phyloP scores from a whole-genome alignment of 495 filamentous ascomycete genomes.

The Hyaloscypha finlandica region DNA sequence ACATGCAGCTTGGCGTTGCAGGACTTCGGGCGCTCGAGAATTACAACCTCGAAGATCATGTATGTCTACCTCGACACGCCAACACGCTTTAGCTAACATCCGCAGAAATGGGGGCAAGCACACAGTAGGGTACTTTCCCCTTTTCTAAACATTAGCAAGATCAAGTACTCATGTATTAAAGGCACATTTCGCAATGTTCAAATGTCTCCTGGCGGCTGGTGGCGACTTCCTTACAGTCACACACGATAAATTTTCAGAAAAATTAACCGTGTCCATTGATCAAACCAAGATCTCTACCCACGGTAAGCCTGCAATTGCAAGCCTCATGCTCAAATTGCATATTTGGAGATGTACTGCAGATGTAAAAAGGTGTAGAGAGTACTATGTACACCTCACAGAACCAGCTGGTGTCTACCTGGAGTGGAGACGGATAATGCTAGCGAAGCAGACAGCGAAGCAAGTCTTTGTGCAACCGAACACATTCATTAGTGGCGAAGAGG shows the following conservation, averaged over 20 bases:
- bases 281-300: slow-evolving; percentile 39
- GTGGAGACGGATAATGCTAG: slow-evolving; percentile 42
- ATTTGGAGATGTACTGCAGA: slow-evolving; percentile 52
- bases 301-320: slow-evolving; percentile 44
- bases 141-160: slow-evolving; percentile 32
- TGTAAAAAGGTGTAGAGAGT: slow-evolving; percentile 21
- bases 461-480: slow-evolving; percentile 50
- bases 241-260: slow-evolving; percentile 1
- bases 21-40: slow-evolving; percentile 47
- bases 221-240: slow-evolving; percentile 38
- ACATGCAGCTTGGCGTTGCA: slow-evolving; percentile 45
- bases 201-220: slow-evolving; percentile 37
- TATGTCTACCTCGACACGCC: slow-evolving; percentile 23
- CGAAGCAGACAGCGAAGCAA: slow-evolving; percentile 34
- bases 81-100: slow-evolving; percentile 12
- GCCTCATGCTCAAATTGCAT: slow-evolving; percentile 45
- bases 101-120: slow-evolving; percentile 47
- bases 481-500: slow-evolving; percentile 37
- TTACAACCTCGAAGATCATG: slow-evolving; percentile 43
- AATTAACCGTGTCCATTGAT: slow-evolving; percentile 41
- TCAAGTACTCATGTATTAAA: slow-evolving; percentile 1
- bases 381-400: slow-evolving; percentile 32
- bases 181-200: slow-evolving; percentile 21
- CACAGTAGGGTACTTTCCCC: slow-evolving; percentile 44
- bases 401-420: slow-evolving; percentile 41